Evolutionary conservation across 441 rosid species (phyloP).

Genomic region (Daphne laureola): DNA sequence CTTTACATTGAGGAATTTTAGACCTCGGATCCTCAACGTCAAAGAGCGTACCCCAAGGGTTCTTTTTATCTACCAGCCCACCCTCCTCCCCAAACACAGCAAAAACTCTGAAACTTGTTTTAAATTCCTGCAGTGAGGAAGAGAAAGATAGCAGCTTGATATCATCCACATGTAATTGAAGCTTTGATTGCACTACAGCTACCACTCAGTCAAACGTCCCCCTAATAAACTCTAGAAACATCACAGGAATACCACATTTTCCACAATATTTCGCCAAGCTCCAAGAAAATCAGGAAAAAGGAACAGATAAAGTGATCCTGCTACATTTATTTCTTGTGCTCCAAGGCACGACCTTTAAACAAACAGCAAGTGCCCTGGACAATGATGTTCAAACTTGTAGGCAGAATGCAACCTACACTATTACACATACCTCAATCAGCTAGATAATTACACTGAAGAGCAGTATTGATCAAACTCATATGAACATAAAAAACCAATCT

Average conservation of each 20-base stretch:
- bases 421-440: not conserved
- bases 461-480: not conserved
- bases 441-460: not conserved
- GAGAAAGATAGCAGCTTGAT: not conserved
- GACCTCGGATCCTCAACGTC: constrained; percentile 95
- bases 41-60: constrained; percentile 59
- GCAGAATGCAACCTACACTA: not conserved
- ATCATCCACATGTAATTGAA: no score
- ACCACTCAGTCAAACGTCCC: no score
- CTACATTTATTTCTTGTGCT: no score
- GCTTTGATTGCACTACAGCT: no score
- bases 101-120: constrained; percentile 59
- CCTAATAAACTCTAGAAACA: no score
- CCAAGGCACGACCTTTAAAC: no score
- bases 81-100: constrained; percentile 76
- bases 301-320: no score
- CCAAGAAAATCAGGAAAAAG: no score
- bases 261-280: no score
- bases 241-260: no score
- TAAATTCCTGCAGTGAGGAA: constrained; percentile 33
- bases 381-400: not conserved
- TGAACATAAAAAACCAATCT: constrained; percentile 1
- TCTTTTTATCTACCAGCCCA: constrained; percentile 62
- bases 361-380: no score
- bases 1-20: constrained; percentile 65